Evolutionary conservation across 169 alveolate genomes (phyloP), one percentile per base, ranked within the genome.

Genomic region (Eimeria acervulina): DNA sequence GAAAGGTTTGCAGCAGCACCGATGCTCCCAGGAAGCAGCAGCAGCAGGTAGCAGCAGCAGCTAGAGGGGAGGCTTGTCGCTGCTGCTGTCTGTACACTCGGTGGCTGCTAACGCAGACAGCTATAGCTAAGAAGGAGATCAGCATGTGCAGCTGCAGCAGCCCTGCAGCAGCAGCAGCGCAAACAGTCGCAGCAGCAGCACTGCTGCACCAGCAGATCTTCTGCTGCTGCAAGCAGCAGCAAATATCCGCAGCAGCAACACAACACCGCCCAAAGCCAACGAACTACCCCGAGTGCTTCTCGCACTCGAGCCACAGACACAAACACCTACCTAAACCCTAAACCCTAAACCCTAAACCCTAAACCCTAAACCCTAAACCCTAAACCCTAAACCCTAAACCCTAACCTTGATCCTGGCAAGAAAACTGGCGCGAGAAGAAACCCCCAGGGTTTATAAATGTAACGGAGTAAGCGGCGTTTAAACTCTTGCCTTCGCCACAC

Each of bases 391-490:
- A 72, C 83, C 83, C 83, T 72, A 72, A 72, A 36, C 31, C 4
- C 84, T 10, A 12, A 89, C 95, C 95, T 70, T 68, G 95, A 23
- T 89, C 95, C 55, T 89, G 59, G 55, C 95, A 89, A 13, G 95
- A 89, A 74, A 89, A 89, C 33, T 89, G 95, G 21, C 87, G 42
- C 40, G 44, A 13, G 70, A 72, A 89, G 87, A 89, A 89, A 21
- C 88, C 70, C 0, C 95, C 95, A 23, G 95, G 95, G 74, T 89
- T 89, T 12, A 68, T 13, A 42, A 89, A 89, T 17, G 78, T 44
- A 12, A 47, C 36, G 36, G 63, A 31, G 55, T 89, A 89, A 23
- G 80, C 80, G 17, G 95, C 95, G 38, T 89, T 74, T 21, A 89
- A 55, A 7, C 51, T 74, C 36, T 63, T 10, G 40, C 63, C 80